phyloP scores from a whole-genome alignment of 2,329 filamentous ascomycete species.

The Venturia nashicola region DNA sequence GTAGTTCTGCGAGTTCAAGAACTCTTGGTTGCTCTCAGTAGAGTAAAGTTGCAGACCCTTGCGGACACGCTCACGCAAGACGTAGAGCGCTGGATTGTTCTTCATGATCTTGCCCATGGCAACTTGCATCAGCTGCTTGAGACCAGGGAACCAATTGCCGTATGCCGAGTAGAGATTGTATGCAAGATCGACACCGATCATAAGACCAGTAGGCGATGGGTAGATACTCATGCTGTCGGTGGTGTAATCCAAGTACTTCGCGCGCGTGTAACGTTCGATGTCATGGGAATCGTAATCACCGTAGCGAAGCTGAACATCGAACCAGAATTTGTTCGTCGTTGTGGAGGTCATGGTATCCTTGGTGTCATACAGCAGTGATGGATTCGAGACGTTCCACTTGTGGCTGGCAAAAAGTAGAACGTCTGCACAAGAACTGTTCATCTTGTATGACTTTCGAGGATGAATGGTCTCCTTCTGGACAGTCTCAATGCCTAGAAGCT shows the following conservation, averaged over 20 bases:
- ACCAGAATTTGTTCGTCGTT: conserved; percentile 98
- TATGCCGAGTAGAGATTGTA: conserved; percentile 99
- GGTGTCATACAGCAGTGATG: conserved; percentile 86
- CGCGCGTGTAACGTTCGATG: conserved; percentile 92
- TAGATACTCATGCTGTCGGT: conserved; percentile 99
- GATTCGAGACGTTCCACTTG: conserved; percentile 96
- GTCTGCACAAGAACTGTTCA: conserved; percentile 98
- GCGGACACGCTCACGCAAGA: conserved; percentile 90
- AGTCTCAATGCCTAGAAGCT: conserved; percentile 89
- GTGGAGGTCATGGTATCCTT: conserved; percentile 91
- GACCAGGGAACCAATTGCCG: conserved; percentile 94
- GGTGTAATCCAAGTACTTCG: conserved; percentile 97
- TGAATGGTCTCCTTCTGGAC: conserved; percentile 99
- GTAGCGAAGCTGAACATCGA: conserved; percentile 92
- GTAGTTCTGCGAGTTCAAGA: conserved; percentile 98
- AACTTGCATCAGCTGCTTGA: conserved; percentile 91
- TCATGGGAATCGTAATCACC: conserved; percentile 99
- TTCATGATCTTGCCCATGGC: conserved; percentile 99
- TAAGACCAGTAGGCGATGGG: conserved; percentile 87
- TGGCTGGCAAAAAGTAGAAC: conserved; percentile 94
- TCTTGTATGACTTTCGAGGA: conserved; percentile 98
- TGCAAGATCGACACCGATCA: conserved; percentile 94
- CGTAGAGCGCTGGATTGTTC: conserved; percentile 91
- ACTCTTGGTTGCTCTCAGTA: conserved; percentile 97
- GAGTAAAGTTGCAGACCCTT: conserved; percentile 97